Evolutionary conservation across 2,329 filamentous ascomycete genomes (phyloP).

Genomic region (Teratosphaeria gauchensis): DNA sequence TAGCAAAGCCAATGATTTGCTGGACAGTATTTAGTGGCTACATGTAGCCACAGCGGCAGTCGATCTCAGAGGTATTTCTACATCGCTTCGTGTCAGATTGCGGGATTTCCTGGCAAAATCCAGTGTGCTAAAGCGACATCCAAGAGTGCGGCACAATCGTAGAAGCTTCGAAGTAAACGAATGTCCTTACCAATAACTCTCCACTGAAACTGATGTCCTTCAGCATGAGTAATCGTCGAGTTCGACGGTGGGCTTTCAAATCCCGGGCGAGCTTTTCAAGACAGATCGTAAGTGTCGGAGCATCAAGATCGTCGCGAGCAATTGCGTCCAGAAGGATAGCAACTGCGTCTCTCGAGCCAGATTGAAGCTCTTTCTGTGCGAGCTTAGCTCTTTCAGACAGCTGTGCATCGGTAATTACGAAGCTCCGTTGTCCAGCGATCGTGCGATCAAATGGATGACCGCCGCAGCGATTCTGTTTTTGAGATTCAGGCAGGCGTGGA

Average conservation of each 20-base stretch:
- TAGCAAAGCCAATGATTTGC: not conserved
- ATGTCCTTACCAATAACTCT: not conserved
- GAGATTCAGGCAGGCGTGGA: not conserved
- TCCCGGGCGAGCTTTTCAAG: not conserved
- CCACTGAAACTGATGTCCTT: not conserved
- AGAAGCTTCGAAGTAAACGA: too few species aligned
- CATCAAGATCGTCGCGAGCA: not conserved
- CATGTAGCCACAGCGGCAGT: too few species aligned
- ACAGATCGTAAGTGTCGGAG: not conserved
- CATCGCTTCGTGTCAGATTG: not conserved
- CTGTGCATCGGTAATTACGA: not conserved
- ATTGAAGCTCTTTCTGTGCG: not conserved
- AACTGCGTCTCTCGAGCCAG: not conserved
- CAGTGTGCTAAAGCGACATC: not conserved
- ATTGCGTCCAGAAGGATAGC: not conserved
- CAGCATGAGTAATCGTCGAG: not conserved
- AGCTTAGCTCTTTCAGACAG: not conserved
- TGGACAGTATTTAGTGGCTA: too few species aligned
- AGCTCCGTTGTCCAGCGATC: not conserved
- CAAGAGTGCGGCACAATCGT: not conserved
- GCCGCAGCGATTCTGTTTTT: too few species aligned
- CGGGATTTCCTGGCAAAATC: too few species aligned
- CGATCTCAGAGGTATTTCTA: not conserved
- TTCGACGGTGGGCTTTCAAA: not conserved
- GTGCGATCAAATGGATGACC: too few species aligned